Evolutionary conservation across 2,329 filamentous ascomycete genomes (phyloP).

Genomic region (Fusarium oxysporum): DNA sequence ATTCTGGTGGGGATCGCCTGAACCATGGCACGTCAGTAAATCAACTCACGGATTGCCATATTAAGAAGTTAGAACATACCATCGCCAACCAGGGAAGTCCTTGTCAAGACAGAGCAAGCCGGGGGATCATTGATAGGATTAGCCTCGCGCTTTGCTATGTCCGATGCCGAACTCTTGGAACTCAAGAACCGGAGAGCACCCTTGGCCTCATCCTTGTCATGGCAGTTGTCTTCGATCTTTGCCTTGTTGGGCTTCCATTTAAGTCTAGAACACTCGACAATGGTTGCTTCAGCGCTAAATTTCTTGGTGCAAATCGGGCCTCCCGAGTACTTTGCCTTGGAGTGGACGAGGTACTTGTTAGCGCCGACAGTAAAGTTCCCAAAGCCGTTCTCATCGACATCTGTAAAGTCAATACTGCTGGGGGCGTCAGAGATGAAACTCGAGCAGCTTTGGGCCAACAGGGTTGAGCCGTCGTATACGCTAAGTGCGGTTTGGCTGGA

Average conservation of each 20-base stretch:
- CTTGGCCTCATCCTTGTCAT: background rate
- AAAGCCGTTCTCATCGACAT: constrained; percentile 1
- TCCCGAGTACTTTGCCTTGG: background rate
- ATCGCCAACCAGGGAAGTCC: background rate
- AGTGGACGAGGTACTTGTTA: background rate
- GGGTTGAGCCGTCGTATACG: background rate
- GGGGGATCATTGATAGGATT: background rate
- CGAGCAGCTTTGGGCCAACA: background rate
- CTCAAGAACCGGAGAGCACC: background rate
- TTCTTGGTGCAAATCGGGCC: constrained; percentile 1
- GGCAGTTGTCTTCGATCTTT: background rate
- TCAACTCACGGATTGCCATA: background rate
- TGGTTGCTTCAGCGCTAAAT: background rate
- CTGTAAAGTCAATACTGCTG: background rate
- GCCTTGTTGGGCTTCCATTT: background rate
- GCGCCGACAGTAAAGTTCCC: constrained; percentile 1
- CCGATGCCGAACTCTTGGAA: background rate
- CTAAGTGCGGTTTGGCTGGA: background rate
- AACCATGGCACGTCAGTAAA: background rate
- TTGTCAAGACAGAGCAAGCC: background rate
- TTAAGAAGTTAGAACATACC: background rate
- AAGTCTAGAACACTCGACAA: background rate
- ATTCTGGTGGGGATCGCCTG: background rate
- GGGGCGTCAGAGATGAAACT: background rate
- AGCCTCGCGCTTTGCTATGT: background rate